phyloP scores from a whole-genome alignment of 129 eudicot genomes.

The Artemisia annua region DNA sequence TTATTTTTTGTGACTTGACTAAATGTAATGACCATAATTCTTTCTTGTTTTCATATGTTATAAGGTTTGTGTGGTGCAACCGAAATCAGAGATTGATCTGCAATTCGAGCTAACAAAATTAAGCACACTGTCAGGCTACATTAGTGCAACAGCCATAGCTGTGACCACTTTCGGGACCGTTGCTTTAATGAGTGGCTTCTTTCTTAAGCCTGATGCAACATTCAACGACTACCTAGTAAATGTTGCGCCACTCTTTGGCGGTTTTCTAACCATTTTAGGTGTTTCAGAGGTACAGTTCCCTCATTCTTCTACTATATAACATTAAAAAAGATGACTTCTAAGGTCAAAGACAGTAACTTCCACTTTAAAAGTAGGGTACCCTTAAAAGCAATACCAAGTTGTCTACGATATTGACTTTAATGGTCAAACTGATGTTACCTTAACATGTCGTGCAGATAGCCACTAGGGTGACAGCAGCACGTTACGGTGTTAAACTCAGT shows the following conservation, averaged over 20 bases:
- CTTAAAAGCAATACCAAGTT: too few species aligned
- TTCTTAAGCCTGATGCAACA: conserved; percentile 87
- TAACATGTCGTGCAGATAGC: conserved; percentile 56
- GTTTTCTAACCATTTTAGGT: conserved; percentile 85
- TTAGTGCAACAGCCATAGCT: conserved; percentile 74
- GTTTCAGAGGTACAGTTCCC: conserved; percentile 77
- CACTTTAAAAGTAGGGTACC: too few species aligned
- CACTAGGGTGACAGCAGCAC: conserved; percentile 80
- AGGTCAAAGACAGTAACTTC: conserved; percentile 8
- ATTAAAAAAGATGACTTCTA: conserved; percentile 1
- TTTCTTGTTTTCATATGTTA: conserved; percentile 16
- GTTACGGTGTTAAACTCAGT: conserved; percentile 87
- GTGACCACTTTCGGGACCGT: conserved; percentile 92
- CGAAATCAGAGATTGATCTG: conserved; percentile 89
- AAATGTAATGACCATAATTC: not conserved
- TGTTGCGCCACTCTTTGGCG: conserved; percentile 89
- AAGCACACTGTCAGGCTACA: conserved; percentile 83
- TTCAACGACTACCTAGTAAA: conserved; percentile 71
- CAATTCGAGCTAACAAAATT: conserved; percentile 77
- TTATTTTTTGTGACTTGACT: not conserved
- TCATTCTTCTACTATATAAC: not conserved
- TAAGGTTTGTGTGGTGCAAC: conserved; percentile 97
- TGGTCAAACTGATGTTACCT: conserved; percentile 3
- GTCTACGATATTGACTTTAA: not conserved
- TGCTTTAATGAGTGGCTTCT: conserved; percentile 93